phyloP scores from a whole-genome alignment of 495 filamentous ascomycete species.

The Penicillium riverlandense region DNA sequence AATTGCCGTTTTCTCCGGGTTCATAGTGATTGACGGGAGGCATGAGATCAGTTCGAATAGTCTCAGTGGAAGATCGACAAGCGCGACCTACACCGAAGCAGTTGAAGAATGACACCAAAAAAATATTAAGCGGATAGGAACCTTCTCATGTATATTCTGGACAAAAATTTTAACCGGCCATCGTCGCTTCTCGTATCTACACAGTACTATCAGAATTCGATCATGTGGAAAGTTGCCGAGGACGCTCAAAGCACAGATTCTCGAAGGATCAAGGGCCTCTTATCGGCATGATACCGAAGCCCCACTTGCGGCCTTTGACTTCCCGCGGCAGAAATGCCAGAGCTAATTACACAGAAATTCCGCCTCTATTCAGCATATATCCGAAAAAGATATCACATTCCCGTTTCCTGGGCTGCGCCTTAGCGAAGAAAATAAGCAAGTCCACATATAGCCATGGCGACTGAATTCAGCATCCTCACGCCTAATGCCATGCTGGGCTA shows the following conservation, averaged over 20 bases:
- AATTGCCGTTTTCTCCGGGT: too few relatives aligned
- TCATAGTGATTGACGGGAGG: neutral
- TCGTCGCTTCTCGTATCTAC: neutral
- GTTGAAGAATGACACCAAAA: too few relatives aligned
- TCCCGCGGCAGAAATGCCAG: neutral
- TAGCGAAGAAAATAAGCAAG: too few relatives aligned
- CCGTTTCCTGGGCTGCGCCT: neutral
- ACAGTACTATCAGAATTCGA: neutral
- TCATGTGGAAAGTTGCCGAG: neutral
- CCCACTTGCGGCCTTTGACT: neutral
- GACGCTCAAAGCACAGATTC: too few relatives aligned
- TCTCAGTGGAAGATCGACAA: neutral
- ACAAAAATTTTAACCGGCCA: too few relatives aligned
- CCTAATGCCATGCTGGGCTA: conserved; percentile 44
- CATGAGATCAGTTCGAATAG: neutral
- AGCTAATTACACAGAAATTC: neutral
- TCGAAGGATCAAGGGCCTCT: neutral
- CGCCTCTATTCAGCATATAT: neutral
- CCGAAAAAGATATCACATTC: neutral
- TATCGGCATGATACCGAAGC: neutral
- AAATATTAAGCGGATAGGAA: too few relatives aligned
- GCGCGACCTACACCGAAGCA: too few relatives aligned
- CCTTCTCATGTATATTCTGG: too few relatives aligned
- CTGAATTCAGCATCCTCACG: conserved; percentile 32
- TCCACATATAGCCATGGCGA: neutral